Conservation (phyloP, 2,329 filamentous ascomycete species). For the Domatiomyces catenatus region DNA sequence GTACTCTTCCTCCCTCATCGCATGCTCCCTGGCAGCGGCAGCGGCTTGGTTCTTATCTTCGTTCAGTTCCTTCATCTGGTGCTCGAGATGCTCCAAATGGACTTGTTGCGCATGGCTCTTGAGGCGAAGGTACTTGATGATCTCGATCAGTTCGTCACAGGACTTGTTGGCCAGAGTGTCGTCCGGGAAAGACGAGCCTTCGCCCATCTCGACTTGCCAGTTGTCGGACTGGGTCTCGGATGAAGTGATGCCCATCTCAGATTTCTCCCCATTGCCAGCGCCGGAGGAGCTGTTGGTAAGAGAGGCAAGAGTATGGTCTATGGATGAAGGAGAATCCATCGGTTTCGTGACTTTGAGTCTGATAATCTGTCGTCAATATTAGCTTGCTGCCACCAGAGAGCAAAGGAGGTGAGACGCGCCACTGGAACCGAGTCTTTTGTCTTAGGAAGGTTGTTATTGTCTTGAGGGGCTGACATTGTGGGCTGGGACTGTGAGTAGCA, state of each 20-base stretch:
- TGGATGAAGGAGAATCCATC: background rate
- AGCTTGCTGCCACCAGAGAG: background rate
- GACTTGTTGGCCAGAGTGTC: background rate
- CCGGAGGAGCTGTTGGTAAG: background rate
- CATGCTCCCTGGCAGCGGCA: background rate
- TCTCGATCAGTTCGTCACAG: background rate
- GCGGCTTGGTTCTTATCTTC: background rate
- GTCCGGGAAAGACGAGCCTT: background rate
- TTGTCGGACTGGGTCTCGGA: background rate
- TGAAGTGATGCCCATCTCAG: background rate
- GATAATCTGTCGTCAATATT: background rate
- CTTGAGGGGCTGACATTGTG: background rate
- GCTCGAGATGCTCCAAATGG: no score
- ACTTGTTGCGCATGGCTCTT: background rate
- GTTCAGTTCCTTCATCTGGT: background rate
- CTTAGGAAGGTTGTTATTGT: background rate
- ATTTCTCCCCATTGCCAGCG: background rate
- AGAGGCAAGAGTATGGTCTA: background rate
- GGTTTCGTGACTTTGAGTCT: background rate
- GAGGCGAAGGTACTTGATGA: background rate
- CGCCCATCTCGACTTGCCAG: background rate
- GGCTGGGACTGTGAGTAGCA: background rate
- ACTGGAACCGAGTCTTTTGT: background rate
- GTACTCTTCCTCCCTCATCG: background rate
- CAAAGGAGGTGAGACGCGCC: background rate